Evolutionary conservation across 2,329 filamentous ascomycete species (phyloP).

Genomic region (Ascochyta viciae-villosae): DNA sequence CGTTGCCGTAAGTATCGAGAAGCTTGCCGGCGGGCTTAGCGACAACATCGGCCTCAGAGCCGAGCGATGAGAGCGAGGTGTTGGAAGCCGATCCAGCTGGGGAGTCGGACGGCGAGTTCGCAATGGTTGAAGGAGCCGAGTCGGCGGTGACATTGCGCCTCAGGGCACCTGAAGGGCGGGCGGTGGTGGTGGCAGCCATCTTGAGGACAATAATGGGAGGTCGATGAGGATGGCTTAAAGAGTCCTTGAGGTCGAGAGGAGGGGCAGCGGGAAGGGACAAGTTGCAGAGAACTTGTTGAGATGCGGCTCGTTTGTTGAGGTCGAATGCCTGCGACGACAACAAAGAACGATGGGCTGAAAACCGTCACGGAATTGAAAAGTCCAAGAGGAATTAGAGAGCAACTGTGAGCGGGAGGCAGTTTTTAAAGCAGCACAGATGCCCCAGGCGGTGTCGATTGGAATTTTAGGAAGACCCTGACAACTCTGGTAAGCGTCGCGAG

Average conservation of each 20-base stretch:
- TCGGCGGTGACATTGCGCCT: slow-evolving; percentile 58
- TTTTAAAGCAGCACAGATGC: slow-evolving; percentile 17
- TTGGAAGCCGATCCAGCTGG: slow-evolving; percentile 74
- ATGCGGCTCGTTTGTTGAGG: slow-evolving; percentile 32
- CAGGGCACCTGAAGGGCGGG: slow-evolving; percentile 58
- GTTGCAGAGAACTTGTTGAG: slow-evolving; percentile 32
- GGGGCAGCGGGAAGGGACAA: slow-evolving; percentile 14
- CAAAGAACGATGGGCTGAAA: slow-evolving; percentile 11
- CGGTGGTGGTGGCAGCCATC: slow-evolving; percentile 61
- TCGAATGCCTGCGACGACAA: slow-evolving; percentile 19
- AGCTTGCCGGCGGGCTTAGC: slow-evolving; percentile 67
- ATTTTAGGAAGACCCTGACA: slow-evolving; percentile 30
- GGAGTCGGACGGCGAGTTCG: slow-evolving; percentile 65
- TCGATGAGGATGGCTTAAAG: slow-evolving; percentile 3
- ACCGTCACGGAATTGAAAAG: slow-evolving; percentile 23
- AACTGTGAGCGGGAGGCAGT: slow-evolving; percentile 8
- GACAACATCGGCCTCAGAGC: slow-evolving; percentile 65
- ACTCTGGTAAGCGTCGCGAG: slow-evolving; percentile 22
- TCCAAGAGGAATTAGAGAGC: slow-evolving; percentile 28
- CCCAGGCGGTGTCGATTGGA: slow-evolving; percentile 36
- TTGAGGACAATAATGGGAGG: slow-evolving; percentile 11
- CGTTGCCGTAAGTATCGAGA: slow-evolving; percentile 91
- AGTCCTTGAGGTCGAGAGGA: slow-evolving; percentile 5
- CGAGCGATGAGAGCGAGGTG: slow-evolving; percentile 90
- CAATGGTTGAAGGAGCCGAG: slow-evolving; percentile 59